A percentile compares a stretch with the other conserved stretches of the same genome.
These are phyloP conservation scores for Diaporthe sp. DNA, from an alignment of 2,329 filamentous ascomycete species.

Conservation along the genomic window DNA sequence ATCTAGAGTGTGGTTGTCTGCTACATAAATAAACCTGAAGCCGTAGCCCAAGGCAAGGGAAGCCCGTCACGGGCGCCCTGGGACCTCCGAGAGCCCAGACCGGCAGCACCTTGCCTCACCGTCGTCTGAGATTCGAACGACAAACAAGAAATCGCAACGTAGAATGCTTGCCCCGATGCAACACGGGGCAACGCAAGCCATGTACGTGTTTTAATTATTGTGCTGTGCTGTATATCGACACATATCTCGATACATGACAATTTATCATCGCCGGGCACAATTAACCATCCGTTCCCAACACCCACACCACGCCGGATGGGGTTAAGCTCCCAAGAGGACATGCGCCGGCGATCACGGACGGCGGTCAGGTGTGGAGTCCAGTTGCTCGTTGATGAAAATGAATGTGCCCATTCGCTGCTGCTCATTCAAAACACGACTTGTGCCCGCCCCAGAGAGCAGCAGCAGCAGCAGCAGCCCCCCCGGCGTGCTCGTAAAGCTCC, in stretches of 20 bases:
- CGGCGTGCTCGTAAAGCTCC: conserved; percentile 21
- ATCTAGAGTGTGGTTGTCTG: background rate
- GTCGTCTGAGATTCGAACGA: conserved; percentile 19
- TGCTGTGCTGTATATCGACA: background rate
- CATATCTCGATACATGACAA: conserved; percentile 4
- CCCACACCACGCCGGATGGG: conserved; percentile 18
- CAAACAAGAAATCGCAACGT: background rate
- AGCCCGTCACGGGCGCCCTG: background rate
- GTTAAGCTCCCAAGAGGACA: background rate
- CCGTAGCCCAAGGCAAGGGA: conserved; percentile 13
- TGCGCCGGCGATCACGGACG: conserved; percentile 31
- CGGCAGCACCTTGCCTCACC: background rate
- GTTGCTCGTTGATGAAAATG: background rate
- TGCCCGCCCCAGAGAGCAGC: background rate
- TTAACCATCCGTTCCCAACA: conserved; percentile 13
- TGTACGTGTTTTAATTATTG: background rate
- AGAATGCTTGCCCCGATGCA: background rate
- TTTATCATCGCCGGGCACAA: background rate
- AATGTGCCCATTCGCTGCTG: background rate
- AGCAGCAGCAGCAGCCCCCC: background rate
- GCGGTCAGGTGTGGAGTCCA: conserved; percentile 30
- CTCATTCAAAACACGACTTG: conserved; percentile 33
- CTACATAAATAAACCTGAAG: conserved; percentile 25
- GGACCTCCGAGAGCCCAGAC: background rate
- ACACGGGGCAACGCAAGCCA: background rate